Percentiles rank a stretch among this genome's conserved stretches.
Evolutionary conservation across 2,329 filamentous ascomycete species (phyloP).

Genomic region (Fusarium papillatum): DNA sequence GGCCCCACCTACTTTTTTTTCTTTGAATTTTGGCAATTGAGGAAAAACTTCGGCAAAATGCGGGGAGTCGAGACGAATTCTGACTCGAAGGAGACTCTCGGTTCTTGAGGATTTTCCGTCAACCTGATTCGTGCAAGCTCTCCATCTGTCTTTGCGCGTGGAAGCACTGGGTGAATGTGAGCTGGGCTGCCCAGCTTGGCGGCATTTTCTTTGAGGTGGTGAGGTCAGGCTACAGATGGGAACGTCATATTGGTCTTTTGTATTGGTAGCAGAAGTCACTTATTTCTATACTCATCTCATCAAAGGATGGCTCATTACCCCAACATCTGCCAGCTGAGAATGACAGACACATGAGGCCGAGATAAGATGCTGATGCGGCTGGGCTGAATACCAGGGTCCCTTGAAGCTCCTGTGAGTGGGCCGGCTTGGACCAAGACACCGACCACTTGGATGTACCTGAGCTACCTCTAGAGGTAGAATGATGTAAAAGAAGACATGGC

Average conservation of each 20-base stretch:
- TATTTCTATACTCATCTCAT: too few species aligned
- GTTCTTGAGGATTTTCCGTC: background rate
- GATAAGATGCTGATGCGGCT: conserved; percentile 33
- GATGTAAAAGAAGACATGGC: conserved; percentile 26
- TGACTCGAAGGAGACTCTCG: conserved; percentile 2
- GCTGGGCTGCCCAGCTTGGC: background rate
- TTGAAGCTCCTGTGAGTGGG: conserved; percentile 18
- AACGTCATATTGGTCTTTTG: background rate
- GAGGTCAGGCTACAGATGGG: background rate
- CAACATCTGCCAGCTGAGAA: background rate
- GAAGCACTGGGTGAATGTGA: background rate
- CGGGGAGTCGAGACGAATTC: background rate
- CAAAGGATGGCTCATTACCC: background rate
- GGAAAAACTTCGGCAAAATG: conserved; percentile 76
- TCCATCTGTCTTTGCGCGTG: background rate
- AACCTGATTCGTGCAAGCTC: conserved; percentile 23
- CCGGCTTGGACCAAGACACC: conserved; percentile 14
- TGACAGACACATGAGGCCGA: background rate
- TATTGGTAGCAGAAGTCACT: background rate
- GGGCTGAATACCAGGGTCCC: conserved; percentile 5
- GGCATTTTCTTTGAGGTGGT: background rate
- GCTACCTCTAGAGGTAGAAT: conserved; percentile 17
- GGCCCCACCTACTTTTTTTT: conserved; percentile 41
- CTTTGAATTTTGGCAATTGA: conserved; percentile 9
- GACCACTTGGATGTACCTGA: conserved; percentile 6